A percentile compares a stretch with the other conserved stretches of the same genome.
Conservation (phyloP, 495 filamentous ascomycete species). For the Daldinia vernicosa region DNA sequence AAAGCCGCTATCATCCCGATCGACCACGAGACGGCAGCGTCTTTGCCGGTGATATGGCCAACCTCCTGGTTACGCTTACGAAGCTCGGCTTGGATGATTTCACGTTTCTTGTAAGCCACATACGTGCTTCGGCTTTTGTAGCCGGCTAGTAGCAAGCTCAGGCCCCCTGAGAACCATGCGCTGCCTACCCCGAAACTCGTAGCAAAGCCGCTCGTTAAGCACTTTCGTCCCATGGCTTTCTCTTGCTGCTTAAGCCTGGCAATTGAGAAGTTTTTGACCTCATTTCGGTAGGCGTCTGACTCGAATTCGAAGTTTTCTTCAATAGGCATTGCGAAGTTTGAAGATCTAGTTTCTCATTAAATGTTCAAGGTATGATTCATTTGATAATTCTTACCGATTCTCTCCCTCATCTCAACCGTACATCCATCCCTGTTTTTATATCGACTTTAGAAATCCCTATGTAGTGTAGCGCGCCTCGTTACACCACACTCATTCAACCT, state of each 20-base stretch:
- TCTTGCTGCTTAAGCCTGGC: constrained; percentile 18
- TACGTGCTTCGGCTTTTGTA: constrained; percentile 27
- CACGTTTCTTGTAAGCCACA: constrained; percentile 20
- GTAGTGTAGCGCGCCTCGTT: background rate
- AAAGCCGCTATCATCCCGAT: background rate
- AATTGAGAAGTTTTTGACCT: constrained; percentile 1
- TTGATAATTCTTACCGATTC: background rate
- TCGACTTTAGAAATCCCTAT: background rate
- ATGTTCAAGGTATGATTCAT: background rate
- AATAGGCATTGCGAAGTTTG: constrained; percentile 14
- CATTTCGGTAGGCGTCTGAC: background rate
- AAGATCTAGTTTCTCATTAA: background rate
- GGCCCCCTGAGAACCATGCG: constrained; percentile 10
- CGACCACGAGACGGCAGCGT: constrained; percentile 2
- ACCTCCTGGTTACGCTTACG: background rate
- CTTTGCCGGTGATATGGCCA: constrained; percentile 16
- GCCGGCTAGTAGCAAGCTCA: background rate
- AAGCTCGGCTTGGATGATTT: constrained; percentile 24
- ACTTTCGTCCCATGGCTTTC: constrained; percentile 6
- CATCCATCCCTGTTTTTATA: background rate
- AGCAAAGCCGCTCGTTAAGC: constrained; percentile 6
- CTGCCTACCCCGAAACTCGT: constrained; percentile 1
- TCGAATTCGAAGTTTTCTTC: constrained; percentile 26
- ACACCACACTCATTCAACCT: background rate
- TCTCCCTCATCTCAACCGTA: background rate